Percentiles rank a stretch among this genome's conserved stretches.
Evolutionary conservation across 2,329 filamentous ascomycete species (phyloP).

Genomic region (Clarireedia paspali): DNA sequence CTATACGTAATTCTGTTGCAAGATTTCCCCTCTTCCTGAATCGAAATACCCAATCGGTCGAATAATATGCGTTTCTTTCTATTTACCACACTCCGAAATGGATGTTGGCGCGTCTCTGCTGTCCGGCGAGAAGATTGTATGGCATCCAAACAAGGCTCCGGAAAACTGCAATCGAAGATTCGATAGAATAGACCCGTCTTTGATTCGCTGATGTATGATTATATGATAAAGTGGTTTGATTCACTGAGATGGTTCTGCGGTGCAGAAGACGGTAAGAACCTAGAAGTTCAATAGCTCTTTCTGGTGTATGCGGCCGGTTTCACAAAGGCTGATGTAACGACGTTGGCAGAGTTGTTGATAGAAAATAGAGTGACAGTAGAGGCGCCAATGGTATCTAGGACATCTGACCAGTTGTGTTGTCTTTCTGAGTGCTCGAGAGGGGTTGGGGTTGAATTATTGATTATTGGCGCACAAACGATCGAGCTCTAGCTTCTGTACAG

Average conservation of each 20-base stretch:
- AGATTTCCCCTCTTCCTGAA: not conserved
- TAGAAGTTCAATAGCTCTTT: not conserved
- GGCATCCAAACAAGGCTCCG: not conserved
- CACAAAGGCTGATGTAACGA: not conserved
- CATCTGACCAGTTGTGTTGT: not conserved
- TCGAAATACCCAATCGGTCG: not conserved
- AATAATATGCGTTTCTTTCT: not conserved
- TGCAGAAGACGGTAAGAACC: not conserved
- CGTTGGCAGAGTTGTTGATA: not conserved
- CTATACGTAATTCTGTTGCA: not conserved
- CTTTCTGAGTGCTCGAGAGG: constrained; percentile 4
- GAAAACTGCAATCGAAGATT: not conserved
- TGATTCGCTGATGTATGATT: not conserved
- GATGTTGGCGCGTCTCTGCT: constrained; percentile 1
- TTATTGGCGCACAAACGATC: constrained; percentile 1
- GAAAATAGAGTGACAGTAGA: not conserved
- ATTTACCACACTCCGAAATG: not conserved
- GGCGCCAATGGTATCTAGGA: constrained; percentile 1
- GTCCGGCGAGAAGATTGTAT: not conserved
- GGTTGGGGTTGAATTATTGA: not conserved
- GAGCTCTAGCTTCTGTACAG: constrained; percentile 1
- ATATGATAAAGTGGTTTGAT: not conserved
- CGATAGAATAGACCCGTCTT: not conserved
- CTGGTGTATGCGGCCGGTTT: not conserved
- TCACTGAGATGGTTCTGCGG: not conserved